Evolutionary conservation across 2,329 filamentous ascomycete species (phyloP), one percentile per base, ranked within the genome.

Genomic region (Ascosphaera apis): DNA sequence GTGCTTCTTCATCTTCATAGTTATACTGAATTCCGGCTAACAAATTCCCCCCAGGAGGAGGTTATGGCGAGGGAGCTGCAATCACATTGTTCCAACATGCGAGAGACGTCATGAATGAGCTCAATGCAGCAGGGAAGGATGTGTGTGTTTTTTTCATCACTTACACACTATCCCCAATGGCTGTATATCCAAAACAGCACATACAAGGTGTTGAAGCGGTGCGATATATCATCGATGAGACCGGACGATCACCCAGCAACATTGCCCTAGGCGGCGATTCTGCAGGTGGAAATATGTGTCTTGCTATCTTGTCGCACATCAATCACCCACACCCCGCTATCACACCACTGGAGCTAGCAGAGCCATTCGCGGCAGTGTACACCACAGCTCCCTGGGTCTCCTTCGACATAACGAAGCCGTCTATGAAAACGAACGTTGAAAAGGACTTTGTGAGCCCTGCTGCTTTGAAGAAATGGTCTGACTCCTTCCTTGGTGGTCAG

Each of bases 351-450:
- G 4, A 41, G 42, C 1, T 52, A 43, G 25, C 59, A 48, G 30
- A 47, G 63, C 36, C 55, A 49, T 35, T 54, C 23, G 48, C 48
- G 2, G 66, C 57, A 1, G 54, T 60, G 0, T 47, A 72, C 17
- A 54, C 67, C 0, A 60, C 70, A 27, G 63, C 60, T 1, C 69
- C 69, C 0, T 75, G 70, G 69, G 55, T 60, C 1, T 58, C 58
- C 1, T 63, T 74, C 40, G 53, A 56, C n/a, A 55, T 53, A 1
- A 49, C 58, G 13, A 58, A 58, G 17, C 48, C 53, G 0, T 57
- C 56, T 2, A 60, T 57, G 33, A 44, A 46, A 4, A 48, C 51
- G 6, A 69, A 72, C 38, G 53, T 53, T 2, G 53, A 58, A 16
- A 65, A 61, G 31, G 69, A 73, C 44, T 50, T 64, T 36, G 56